phyloP scores from a whole-genome alignment of 495 filamentous ascomycete genomes.

The Ascobolus immersus region DNA sequence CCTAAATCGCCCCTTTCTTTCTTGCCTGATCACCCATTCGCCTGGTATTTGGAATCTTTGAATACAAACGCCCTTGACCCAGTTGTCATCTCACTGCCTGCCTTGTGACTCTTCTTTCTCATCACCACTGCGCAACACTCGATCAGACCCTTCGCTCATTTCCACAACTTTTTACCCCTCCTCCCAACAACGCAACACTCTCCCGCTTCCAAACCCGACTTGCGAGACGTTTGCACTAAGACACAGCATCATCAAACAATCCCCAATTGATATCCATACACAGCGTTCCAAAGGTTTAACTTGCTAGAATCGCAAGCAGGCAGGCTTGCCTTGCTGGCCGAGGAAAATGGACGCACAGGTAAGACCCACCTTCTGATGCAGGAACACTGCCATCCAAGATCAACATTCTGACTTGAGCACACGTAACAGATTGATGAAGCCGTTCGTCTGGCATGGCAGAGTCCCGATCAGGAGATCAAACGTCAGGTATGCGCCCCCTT shows the following conservation, averaged over 20 bases:
- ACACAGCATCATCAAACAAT: slow-evolving; percentile 4
- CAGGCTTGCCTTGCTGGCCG: neutral
- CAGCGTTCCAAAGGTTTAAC: too few relatives aligned
- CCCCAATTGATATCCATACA: slow-evolving; percentile 1
- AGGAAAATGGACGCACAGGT: slow-evolving; percentile 11
- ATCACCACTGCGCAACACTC: neutral
- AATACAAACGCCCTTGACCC: too few relatives aligned
- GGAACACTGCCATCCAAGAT: too few relatives aligned
- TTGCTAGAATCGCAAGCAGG: neutral
- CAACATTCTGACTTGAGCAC: too few relatives aligned
- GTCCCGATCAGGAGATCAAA: slow-evolving; percentile 8
- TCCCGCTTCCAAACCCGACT: neutral
- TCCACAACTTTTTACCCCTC: neutral
- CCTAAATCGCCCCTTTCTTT: too few relatives aligned
- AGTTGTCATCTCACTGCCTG: too few relatives aligned
- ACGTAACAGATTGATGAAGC: slow-evolving; percentile 15
- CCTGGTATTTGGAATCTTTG: too few relatives aligned
- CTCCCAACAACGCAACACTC: neutral
- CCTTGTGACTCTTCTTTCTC: slow-evolving; percentile 8
- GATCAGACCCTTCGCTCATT: slow-evolving; percentile 2
- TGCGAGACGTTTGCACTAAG: too few relatives aligned
- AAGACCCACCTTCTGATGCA: neutral
- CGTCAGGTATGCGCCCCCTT: slow-evolving; percentile 9
- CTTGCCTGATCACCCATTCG: too few relatives aligned
- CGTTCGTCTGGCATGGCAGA: slow-evolving; percentile 8